Conservation (phyloP, 177 flowering plant species). For the Telopea speciosissima region DNA sequence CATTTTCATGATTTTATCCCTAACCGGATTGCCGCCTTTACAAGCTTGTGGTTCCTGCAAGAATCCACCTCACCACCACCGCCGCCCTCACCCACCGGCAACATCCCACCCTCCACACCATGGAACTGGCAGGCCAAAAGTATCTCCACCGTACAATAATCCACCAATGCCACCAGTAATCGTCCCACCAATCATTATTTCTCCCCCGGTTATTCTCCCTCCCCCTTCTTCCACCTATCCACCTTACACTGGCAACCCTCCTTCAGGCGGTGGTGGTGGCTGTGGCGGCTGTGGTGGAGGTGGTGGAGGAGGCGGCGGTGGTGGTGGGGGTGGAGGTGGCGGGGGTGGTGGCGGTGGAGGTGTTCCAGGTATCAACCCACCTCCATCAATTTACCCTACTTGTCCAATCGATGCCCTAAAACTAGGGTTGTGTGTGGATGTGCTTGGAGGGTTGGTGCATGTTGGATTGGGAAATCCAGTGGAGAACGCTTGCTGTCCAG, state of each 20-base stretch:
- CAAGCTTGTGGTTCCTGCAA: not conserved
- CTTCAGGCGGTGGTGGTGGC: slow-evolving; percentile 24
- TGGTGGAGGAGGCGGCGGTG: slow-evolving; percentile 21
- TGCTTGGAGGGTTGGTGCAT: slow-evolving; percentile 76
- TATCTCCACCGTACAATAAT: slow-evolving; percentile 13
- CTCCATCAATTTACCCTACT: slow-evolving; percentile 35
- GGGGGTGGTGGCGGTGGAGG: too few species aligned
- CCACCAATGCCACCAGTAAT: slow-evolving; percentile 19
- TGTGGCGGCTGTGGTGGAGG: slow-evolving; percentile 36
- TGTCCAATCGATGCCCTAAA: slow-evolving; percentile 79
- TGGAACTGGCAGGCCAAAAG: slow-evolving; percentile 15
- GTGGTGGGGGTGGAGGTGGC: not conserved
- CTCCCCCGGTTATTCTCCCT: too few species aligned
- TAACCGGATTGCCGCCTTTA: slow-evolving; percentile 35
- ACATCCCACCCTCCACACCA: slow-evolving; percentile 28
- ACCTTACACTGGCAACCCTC: too few species aligned
- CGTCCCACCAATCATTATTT: slow-evolving; percentile 22
- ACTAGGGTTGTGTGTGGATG: slow-evolving; percentile 72
- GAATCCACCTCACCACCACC: not conserved
- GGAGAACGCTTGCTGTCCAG: slow-evolving; percentile 70
- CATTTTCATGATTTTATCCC: slow-evolving; percentile 32
- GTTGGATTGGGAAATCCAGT: slow-evolving; percentile 64
- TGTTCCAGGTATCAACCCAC: slow-evolving; percentile 23
- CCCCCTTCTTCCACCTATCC: too few species aligned
- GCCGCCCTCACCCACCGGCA: slow-evolving; percentile 5